Evolutionary conservation across 495 filamentous ascomycete genomes (phyloP).

Genomic region (Collariella sp.): DNA sequence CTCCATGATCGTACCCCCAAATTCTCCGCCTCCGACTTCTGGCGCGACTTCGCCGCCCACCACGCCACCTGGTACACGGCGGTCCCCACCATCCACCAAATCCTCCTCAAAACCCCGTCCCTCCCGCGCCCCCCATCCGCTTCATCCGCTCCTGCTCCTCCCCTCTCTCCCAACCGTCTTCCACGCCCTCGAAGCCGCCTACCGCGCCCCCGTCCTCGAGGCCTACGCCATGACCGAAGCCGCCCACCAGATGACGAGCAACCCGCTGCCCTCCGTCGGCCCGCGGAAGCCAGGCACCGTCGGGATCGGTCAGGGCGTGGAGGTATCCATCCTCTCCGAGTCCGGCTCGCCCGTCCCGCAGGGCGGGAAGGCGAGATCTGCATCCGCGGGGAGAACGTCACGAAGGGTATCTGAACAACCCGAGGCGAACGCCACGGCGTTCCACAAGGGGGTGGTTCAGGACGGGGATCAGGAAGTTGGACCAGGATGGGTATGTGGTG

Average conservation of each 20-base stretch:
- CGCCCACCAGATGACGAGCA: slow-evolving; percentile 82
- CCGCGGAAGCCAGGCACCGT: slow-evolving; percentile 71
- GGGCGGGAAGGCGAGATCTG: slow-evolving; percentile 70
- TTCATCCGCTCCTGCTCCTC: slow-evolving; percentile 85
- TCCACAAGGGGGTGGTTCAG: slow-evolving; percentile 63
- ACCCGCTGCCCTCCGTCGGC: slow-evolving; percentile 59
- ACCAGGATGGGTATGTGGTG: slow-evolving; percentile 63
- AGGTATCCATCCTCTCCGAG: slow-evolving; percentile 64
- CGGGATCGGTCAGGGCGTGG: slow-evolving; percentile 71
- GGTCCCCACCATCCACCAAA: slow-evolving; percentile 83
- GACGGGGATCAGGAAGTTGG: slow-evolving; percentile 77
- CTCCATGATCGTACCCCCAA: slow-evolving; percentile 63
- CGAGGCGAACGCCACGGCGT: slow-evolving; percentile 59
- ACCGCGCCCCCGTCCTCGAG: slow-evolving; percentile 72
- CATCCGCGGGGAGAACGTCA: slow-evolving; percentile 71
- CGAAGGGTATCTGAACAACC: slow-evolving; percentile 77
- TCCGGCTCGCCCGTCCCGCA: slow-evolving; percentile 52
- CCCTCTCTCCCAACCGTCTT: slow-evolving; percentile 71
- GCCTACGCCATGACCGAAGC: slow-evolving; percentile 92
- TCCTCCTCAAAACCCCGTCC: slow-evolving; percentile 61
- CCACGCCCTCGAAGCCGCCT: slow-evolving; percentile 60
- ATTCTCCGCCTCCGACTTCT: slow-evolving; percentile 80
- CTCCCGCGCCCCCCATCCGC: slow-evolving; percentile 62
- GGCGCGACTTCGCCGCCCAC: slow-evolving; percentile 59
- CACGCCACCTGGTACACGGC: slow-evolving; percentile 85